A percentile compares a stretch with the other conserved stretches of the same genome.
Conservation (phyloP, 441 rosid genomes). For the Francoa sonchifolia region DNA sequence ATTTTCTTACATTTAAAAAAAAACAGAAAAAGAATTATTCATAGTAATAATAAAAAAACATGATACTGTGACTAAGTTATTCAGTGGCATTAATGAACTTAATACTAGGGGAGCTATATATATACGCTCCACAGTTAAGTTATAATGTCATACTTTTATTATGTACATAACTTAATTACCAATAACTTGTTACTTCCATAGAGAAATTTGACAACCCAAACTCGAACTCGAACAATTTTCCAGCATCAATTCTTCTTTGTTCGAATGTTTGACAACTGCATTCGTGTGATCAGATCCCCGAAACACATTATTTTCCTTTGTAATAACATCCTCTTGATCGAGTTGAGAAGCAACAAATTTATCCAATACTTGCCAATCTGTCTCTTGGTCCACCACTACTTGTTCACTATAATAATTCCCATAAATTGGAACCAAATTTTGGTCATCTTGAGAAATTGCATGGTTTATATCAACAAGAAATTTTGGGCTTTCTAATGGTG, state of each 20-base stretch:
- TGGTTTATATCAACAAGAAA: constrained; percentile 27
- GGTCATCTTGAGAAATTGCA: constrained; percentile 50
- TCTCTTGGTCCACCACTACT: constrained; percentile 54
- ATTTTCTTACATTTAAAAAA: no score
- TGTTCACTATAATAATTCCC: constrained; percentile 22
- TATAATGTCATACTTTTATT: constrained; percentile 11
- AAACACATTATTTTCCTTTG: constrained; percentile 21
- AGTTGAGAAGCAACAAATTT: constrained; percentile 95
- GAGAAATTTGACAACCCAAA: constrained; percentile 27
- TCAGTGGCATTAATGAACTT: no score
- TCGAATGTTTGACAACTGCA: constrained; percentile 14
- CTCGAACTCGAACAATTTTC: constrained; percentile 27
- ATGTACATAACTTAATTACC: not conserved
- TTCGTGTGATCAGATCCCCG: constrained; percentile 16
- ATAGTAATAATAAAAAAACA: no score
- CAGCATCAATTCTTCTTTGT: constrained; percentile 18
- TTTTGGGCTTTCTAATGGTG: constrained; percentile 78
- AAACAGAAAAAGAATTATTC: no score
- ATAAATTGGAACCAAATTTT: constrained; percentile 31
- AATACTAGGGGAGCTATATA: not conserved
- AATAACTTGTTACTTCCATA: constrained; percentile 35
- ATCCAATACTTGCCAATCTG: constrained; percentile 92
- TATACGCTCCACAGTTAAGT: no score
- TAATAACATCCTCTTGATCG: constrained; percentile 56
- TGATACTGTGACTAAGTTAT: no score